phyloP scores from a whole-genome alignment of 495 filamentous ascomycete species.

The Aspergillus cavernicola region DNA sequence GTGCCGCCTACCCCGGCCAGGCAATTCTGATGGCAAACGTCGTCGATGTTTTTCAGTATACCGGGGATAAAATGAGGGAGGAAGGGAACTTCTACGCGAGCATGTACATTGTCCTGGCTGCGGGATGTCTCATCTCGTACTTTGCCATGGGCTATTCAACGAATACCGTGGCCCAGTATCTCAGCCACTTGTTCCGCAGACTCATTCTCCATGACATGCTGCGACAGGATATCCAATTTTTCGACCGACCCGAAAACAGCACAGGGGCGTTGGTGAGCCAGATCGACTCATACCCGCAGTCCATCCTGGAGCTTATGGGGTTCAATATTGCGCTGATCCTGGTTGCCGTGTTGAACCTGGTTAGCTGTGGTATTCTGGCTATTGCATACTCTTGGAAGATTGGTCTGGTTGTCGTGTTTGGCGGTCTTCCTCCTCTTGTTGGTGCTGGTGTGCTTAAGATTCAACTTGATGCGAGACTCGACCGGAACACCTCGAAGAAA shows the following conservation, averaged over 20 bases:
- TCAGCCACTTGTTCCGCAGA: slow-evolving; percentile 77
- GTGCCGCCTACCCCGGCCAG: slow-evolving; percentile 24
- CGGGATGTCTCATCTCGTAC: slow-evolving; percentile 47
- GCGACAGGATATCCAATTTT: slow-evolving; percentile 89
- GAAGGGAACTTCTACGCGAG: slow-evolving; percentile 53
- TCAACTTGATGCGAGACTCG: slow-evolving; percentile 70
- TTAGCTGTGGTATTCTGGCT: slow-evolving; percentile 29
- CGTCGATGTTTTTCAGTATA: slow-evolving; percentile 25
- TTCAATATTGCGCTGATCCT: slow-evolving; percentile 77
- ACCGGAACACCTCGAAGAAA: slow-evolving; percentile 51
- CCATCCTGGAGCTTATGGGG: slow-evolving; percentile 75
- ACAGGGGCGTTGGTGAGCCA: slow-evolving; percentile 73
- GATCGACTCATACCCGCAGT: slow-evolving; percentile 69
- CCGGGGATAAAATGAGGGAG: slow-evolving; percentile 17
- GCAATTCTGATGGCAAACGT: slow-evolving; percentile 24
- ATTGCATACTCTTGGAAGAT: slow-evolving; percentile 53
- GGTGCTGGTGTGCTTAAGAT: slow-evolving; percentile 58
- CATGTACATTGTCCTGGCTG: slow-evolving; percentile 58
- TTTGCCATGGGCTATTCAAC: slow-evolving; percentile 51
- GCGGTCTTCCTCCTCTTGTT: slow-evolving; percentile 30
- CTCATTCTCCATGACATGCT: slow-evolving; percentile 79
- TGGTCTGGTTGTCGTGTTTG: slow-evolving; percentile 48
- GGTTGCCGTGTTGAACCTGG: slow-evolving; percentile 52
- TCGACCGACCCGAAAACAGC: slow-evolving; percentile 78
- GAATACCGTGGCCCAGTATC: slow-evolving; percentile 58